Percentiles rank a stretch among this genome's conserved stretches.
Conservation (phyloP, 208 protist genomes). For the Trypanosoma conorhini region DNA sequence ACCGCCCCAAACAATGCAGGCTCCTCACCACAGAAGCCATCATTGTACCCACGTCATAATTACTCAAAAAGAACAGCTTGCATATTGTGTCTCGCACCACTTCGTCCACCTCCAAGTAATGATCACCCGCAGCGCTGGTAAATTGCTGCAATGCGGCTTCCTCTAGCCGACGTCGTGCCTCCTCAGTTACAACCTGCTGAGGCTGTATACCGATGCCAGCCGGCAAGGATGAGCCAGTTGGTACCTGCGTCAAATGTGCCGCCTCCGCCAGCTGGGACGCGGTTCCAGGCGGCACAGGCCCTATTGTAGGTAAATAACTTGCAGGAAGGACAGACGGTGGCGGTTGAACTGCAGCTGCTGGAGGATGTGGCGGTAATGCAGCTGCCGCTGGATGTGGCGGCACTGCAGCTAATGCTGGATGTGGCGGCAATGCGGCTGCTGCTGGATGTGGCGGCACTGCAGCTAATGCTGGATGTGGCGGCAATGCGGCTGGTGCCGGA, state of each 20-base stretch:
- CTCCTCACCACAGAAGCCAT: slow-evolving; percentile 62
- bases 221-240: background rate
- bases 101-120: slow-evolving; percentile 76
- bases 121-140: slow-evolving; percentile 48
- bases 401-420: slow-evolving; percentile 12
- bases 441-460: slow-evolving; percentile 29
- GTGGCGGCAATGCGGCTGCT: slow-evolving; percentile 3
- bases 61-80: slow-evolving; percentile 68
- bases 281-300: background rate
- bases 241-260: background rate
- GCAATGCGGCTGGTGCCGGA: slow-evolving; percentile 10
- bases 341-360: slow-evolving; percentile 22
- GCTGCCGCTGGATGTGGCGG: slow-evolving; percentile 10
- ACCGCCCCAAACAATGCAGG: slow-evolving; percentile 78
- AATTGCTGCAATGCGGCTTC: slow-evolving; percentile 37
- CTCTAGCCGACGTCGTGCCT: slow-evolving; percentile 48
- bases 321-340: background rate
- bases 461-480: slow-evolving; percentile 22
- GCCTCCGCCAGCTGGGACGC: background rate
- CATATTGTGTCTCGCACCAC: slow-evolving; percentile 68
- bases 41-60: slow-evolving; percentile 72
- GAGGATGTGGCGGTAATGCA: slow-evolving; percentile 10
- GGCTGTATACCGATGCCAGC: background rate
- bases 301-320: background rate
- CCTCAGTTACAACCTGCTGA: slow-evolving; percentile 35